Evolutionary conservation across 129 eudicot species (phyloP), one percentile per base, ranked within the genome.

Genomic region (Cynara cardunculus): DNA sequence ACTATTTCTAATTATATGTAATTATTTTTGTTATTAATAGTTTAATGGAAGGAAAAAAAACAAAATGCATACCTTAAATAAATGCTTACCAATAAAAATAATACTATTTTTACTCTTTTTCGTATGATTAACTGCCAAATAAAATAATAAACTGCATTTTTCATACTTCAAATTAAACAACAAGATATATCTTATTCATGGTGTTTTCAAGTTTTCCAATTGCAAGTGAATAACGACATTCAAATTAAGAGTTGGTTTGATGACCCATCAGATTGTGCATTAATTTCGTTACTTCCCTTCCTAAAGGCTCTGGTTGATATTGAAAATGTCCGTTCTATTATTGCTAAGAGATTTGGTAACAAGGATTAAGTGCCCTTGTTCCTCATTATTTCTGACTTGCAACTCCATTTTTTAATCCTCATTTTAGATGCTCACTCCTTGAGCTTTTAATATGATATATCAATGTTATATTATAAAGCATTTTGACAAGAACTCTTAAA

Each of bases 211-310:
- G 97, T 92, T 73, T 92, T 87, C 88, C 83, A 92, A 62, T 81
- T 88, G 82, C 97, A 92, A 86, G 89, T 92, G 84, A 92, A 92
- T 85, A 92, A 92, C 74, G 94, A 94, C 19, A 92, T 92, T 85
- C 97, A 92, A 34, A 89, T 92, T 27, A 92, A 88, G 87, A 92
- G 97, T 87, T 92, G 97, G 97, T 92, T 92, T 74, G 92, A 90
- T 75, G 97, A 92, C 80, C 94, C 91, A 25, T 86, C 92, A 76
- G 97, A 92, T 82, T 72, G 74, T 82, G 92, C 93, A 74, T 78
- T 91, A 67, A 83, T 91, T 64, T 89, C 92, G 5, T 84, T 91
- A 71, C 90, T 89, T 78, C 91, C 97, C 19, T 91, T 91, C 82
- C 83, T 91, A 30, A 94, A 91, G 94, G 87, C 87, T 28, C 80